phyloP scores from a whole-genome alignment of 2,329 filamentous ascomycete species.

The Beauveria brongniartii region DNA sequence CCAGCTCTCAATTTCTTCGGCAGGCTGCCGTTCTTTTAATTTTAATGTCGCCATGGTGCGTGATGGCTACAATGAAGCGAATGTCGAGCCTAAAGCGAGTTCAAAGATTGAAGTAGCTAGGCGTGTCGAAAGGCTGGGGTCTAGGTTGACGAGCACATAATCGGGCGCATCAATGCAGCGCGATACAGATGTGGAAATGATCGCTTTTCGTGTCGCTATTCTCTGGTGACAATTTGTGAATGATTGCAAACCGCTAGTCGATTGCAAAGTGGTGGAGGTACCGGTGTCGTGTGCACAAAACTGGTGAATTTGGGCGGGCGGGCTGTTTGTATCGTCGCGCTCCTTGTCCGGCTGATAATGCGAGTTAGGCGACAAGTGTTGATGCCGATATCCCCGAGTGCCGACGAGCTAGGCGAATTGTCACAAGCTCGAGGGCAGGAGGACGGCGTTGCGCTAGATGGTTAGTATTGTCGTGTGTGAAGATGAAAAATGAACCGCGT shows the following conservation, averaged over 20 bases:
- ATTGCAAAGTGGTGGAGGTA: not conserved
- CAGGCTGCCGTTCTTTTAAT: slow-evolving; percentile 44
- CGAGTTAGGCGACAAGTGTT: not conserved
- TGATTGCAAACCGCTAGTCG: not conserved
- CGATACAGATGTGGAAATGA: not conserved
- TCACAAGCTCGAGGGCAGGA: slow-evolving; percentile 7
- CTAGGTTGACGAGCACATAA: slow-evolving; percentile 9
- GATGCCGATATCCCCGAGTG: not conserved
- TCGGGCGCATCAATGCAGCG: slow-evolving; percentile 5
- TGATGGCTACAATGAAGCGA: not conserved
- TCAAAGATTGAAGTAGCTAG: slow-evolving; percentile 8
- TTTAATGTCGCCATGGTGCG: slow-evolving; percentile 45
- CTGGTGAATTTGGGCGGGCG: not conserved
- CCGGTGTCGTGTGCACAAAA: slow-evolving; percentile 1
- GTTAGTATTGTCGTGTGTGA: slow-evolving; percentile 10
- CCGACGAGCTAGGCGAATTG: slow-evolving; percentile 4
- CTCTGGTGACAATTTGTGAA: not conserved
- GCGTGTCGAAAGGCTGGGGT: not conserved
- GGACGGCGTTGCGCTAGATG: slow-evolving; percentile 1
- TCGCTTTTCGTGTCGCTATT: not conserved
- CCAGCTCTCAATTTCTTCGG: slow-evolving; percentile 64
- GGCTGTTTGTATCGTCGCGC: not conserved
- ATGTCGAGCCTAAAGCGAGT: slow-evolving; percentile 3
- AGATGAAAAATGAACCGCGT: not conserved
- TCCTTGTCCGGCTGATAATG: not conserved